Percentiles rank a stretch among this genome's conserved stretches.
phyloP scores from a whole-genome alignment of 2,329 filamentous ascomycete species.

The Colletotrichum ledebouriae region DNA sequence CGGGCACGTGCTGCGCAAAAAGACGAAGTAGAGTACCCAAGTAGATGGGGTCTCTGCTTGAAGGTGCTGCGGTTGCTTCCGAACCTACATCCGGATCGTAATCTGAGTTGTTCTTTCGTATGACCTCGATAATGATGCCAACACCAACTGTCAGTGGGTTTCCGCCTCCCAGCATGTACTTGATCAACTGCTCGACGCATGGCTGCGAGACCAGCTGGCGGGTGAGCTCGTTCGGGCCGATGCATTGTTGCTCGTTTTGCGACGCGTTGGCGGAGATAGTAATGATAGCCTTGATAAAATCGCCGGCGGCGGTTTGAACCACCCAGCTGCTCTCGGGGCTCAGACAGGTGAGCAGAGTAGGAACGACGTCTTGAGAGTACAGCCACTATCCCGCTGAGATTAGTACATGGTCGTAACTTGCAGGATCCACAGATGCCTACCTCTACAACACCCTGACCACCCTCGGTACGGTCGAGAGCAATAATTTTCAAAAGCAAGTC shows the following conservation, averaged over 20 bases:
- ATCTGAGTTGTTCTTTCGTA: constrained; percentile 99
- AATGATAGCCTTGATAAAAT: constrained; percentile 98
- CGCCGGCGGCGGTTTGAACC: constrained; percentile 95
- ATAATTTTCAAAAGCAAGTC: constrained; percentile 97
- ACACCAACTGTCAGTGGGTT: constrained; percentile 97
- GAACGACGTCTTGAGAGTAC: constrained; percentile 88
- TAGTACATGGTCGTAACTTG: constrained; percentile 24
- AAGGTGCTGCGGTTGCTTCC: constrained; percentile 83
- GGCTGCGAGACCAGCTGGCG: constrained; percentile 90
- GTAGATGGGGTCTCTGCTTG: constrained; percentile 93
- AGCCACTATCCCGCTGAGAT: constrained; percentile 77
- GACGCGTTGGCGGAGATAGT: constrained; percentile 98
- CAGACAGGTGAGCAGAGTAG: constrained; percentile 87
- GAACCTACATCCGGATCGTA: constrained; percentile 94
- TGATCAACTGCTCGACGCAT: constrained; percentile 87
- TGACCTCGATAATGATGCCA: constrained; percentile 97
- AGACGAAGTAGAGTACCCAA: constrained; percentile 89
- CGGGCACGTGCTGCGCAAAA: constrained; percentile 91
- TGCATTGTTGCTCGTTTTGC: constrained; percentile 98
- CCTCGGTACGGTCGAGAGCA: constrained; percentile 91
- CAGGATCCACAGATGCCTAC: constrained; percentile 62
- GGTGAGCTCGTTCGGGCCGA: constrained; percentile 96
- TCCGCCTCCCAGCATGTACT: constrained; percentile 91
- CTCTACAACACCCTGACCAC: constrained; percentile 93
- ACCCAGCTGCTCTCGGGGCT: constrained; percentile 87